Evolutionary conservation across 352 stramenopile species (phyloP).

Genomic region (Globisporangium splendens): DNA sequence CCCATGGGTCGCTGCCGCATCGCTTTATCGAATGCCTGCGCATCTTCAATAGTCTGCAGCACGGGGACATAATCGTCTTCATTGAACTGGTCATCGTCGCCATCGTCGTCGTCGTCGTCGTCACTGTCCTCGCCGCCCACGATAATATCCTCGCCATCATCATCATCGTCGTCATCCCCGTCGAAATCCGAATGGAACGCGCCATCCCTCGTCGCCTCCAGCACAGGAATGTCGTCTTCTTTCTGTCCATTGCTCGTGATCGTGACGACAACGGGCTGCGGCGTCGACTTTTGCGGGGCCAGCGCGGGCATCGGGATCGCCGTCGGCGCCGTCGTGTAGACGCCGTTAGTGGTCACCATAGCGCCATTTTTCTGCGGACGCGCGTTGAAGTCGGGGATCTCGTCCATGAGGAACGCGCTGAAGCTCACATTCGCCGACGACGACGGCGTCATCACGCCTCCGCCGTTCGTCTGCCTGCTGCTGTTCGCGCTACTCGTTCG

Average conservation of each 20-base stretch:
- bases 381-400: constrained; percentile 27
- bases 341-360: constrained; percentile 17
- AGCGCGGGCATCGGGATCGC: constrained; percentile 4
- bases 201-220: constrained; percentile 37
- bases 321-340: constrained; percentile 5
- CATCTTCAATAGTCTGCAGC: constrained; percentile 63
- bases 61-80: constrained; percentile 64
- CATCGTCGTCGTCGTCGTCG: constrained; percentile 24
- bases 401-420: constrained; percentile 60
- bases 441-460: background rate
- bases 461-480: constrained; percentile 10
- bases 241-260: constrained; percentile 10
- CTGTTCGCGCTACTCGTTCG: background rate
- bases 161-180: constrained; percentile 24
- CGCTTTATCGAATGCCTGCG: constrained; percentile 16
- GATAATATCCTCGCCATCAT: constrained; percentile 17
- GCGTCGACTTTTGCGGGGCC: background rate
- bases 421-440: constrained; percentile 28
- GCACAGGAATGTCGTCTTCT: constrained; percentile 65
- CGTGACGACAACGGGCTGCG: background rate
- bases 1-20: constrained; percentile 21
- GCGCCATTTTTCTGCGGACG: constrained; percentile 15
- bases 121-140: constrained; percentile 5
- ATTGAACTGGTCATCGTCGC: constrained; percentile 32
- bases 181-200: constrained; percentile 35